These are phyloP conservation scores for Exserohilum turcica DNA, from an alignment of 2,329 filamentous ascomycete genomes.

Conservation along the genomic window DNA sequence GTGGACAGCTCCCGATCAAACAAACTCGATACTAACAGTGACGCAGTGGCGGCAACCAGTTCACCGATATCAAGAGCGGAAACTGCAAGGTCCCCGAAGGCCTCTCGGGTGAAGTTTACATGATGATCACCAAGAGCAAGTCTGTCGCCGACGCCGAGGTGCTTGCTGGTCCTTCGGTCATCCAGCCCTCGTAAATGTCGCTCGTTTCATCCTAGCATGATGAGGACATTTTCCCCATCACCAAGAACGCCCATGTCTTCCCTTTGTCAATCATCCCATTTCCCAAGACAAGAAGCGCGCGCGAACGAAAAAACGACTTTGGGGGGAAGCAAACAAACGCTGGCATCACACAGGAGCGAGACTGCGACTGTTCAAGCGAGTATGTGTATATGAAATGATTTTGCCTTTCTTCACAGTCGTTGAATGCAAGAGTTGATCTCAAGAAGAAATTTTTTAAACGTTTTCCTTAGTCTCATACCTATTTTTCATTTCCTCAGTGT, in stretches of 20 bases:
- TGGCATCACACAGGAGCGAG: conserved; percentile 11
- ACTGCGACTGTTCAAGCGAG: conserved; percentile 12
- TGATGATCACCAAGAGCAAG: conserved; percentile 64
- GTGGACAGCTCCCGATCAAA: no score
- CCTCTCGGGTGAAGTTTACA: conserved; percentile 68
- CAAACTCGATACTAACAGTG: conserved; percentile 25
- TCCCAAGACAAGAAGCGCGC: neutral
- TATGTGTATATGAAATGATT: conserved; percentile 29
- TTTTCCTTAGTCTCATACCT: no score
- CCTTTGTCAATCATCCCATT: conserved; percentile 8
- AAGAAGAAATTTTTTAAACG: conserved; percentile 24
- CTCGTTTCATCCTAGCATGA: neutral
- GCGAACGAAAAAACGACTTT: conserved; percentile 1
- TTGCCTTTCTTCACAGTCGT: conserved; percentile 42
- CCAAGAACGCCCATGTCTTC: conserved; percentile 9
- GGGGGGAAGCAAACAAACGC: conserved; percentile 7
- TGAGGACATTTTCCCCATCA: neutral
- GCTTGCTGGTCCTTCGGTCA: conserved; percentile 59
- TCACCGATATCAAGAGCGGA: conserved; percentile 61
- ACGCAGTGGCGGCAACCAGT: conserved; percentile 51
- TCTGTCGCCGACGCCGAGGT: conserved; percentile 55
- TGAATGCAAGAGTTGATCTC: conserved; percentile 46
- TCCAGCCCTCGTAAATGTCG: conserved; percentile 45
- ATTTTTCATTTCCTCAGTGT: conserved; percentile 4
- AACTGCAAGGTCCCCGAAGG: conserved; percentile 67